Base-by-base conservation (phyloP, 345 rosid genomes). In the Hypericum perforatum region DNA sequence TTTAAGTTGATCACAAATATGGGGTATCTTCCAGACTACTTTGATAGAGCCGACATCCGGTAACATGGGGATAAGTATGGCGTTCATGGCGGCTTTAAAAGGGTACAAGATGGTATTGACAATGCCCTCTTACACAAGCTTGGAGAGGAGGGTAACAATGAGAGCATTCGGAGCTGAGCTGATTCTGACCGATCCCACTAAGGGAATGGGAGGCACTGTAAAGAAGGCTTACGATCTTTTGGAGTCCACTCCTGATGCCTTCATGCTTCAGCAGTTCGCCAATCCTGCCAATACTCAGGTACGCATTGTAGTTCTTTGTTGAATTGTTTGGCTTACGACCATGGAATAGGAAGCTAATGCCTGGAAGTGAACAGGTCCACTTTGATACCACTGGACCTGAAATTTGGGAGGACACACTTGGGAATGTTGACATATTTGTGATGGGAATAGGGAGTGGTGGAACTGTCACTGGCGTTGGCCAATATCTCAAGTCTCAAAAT, bases 371-470 rank as follows among this genome's bases (percentile, higher is more conserved):
- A 40, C 67, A 91, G 98, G 74, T 70, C 53, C 98, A 92, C 66
- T 92, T 68, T 65, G 96, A 92, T 43, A 92, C 98, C 0, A 92
- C 98, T 0, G 96, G 98, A 39, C 98, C 94, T 63, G 96, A 92
- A 71, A 88, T 92, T 62, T 92, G 98, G 98, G 98, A 88, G 68
- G 98, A 87, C 45, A 82, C 98, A 3, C 73, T 68, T 52, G 95
- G 98, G 11, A 70, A 83, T 61, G 96, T 92, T 0, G 98, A 92
- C 62, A 88, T 92, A 29, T 92, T 87, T 44, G 83, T 92, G 11
- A 92, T 88, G 96, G 98, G 98, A 63, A 88, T 92, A 16, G 98
- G 96, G 39, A 87, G 98, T 52, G 98, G 98, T 43, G 98, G 98
- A 32, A 92, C 98, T 0, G 98, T 92, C 29, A 71, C 94, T 11